Percentiles rank a stretch among this genome's conserved stretches.
Conservation (phyloP, 2,329 filamentous ascomycete genomes). For the Corinectria fuckeliana region DNA sequence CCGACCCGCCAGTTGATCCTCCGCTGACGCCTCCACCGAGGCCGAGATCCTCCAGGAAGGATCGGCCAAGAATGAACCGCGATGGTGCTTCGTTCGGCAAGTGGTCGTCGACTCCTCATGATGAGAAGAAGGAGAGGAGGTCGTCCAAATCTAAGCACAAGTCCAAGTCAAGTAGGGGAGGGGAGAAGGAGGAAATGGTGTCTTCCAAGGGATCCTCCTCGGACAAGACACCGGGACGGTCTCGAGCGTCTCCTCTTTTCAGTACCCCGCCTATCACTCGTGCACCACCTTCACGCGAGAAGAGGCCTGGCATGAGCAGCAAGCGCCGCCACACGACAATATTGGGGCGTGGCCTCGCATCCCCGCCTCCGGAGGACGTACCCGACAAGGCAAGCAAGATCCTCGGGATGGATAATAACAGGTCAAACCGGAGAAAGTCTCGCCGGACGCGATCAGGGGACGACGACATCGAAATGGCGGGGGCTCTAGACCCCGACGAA, state of each 20-base stretch:
- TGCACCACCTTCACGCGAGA: slow-evolving; percentile 72
- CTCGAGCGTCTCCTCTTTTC: slow-evolving; percentile 69
- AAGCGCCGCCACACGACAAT: slow-evolving; percentile 71
- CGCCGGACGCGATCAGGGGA: slow-evolving; percentile 49
- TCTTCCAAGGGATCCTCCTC: slow-evolving; percentile 75
- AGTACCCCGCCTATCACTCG: slow-evolving; percentile 71
- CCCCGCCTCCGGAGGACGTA: slow-evolving; percentile 74
- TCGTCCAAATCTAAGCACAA: slow-evolving; percentile 70
- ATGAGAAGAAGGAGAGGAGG: slow-evolving; percentile 56
- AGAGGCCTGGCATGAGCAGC: slow-evolving; percentile 60
- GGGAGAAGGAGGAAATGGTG: slow-evolving; percentile 67
- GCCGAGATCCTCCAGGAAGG: slow-evolving; percentile 70
- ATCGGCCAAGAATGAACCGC: slow-evolving; percentile 78
- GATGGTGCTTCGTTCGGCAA: slow-evolving; percentile 77
- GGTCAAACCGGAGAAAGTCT: slow-evolving; percentile 49
- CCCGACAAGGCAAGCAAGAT: slow-evolving; percentile 79
- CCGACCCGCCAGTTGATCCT: slow-evolving; percentile 47
- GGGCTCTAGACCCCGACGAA: slow-evolving; percentile 48
- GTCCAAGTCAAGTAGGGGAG: slow-evolving; percentile 59
- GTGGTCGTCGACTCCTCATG: slow-evolving; percentile 65
- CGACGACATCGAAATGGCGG: slow-evolving; percentile 58
- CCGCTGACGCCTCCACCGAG: slow-evolving; percentile 58
- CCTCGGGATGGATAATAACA: slow-evolving; percentile 62
- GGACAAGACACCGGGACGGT: slow-evolving; percentile 66
- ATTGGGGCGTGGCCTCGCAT: slow-evolving; percentile 70